phyloP scores from a whole-genome alignment of 768 basidiomycete species.

The Glaciozyma antarctica region DNA sequence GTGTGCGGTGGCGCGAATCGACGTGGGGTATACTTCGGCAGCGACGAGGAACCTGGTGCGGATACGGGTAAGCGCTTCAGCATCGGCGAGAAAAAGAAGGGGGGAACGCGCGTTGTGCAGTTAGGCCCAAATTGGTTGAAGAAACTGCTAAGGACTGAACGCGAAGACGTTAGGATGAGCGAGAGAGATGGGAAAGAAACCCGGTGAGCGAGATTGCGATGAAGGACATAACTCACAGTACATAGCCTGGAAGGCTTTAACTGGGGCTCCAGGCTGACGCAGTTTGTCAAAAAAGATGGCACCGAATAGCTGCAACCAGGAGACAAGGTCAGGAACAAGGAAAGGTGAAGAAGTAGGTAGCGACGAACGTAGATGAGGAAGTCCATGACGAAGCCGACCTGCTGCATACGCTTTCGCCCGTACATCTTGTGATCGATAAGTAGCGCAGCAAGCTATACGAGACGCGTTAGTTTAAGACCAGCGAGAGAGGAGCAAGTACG shows the following conservation, averaged over 20 bases:
- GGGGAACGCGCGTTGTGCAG: too few species aligned
- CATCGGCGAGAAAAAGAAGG: too few species aligned
- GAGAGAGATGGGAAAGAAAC: not conserved
- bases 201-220: not conserved
- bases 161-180: conserved; percentile 36
- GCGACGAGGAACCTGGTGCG: conserved; percentile 43
- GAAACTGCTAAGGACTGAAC: too few species aligned
- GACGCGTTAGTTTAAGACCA: too few species aligned
- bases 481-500: too few species aligned
- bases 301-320: conserved; percentile 38
- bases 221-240: conserved; percentile 29
- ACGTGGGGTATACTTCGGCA: conserved; percentile 43
- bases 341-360: not conserved
- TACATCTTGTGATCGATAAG: conserved; percentile 43
- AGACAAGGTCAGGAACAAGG: conserved; percentile 6
- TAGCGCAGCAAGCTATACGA: conserved; percentile 35
- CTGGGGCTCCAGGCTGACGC: conserved; percentile 33
- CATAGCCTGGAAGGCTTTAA: conserved; percentile 42
- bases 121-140: conserved; percentile 41
- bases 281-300: conserved; percentile 38
- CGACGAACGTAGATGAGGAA: conserved; percentile 34
- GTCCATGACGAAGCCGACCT: conserved; percentile 40
- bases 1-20: conserved; percentile 43
- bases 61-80: too few species aligned
- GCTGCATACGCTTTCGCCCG: conserved; percentile 35